Conservation (phyloP, 768 basidiomycete genomes). For the Pleurotus tuoliensis region DNA sequence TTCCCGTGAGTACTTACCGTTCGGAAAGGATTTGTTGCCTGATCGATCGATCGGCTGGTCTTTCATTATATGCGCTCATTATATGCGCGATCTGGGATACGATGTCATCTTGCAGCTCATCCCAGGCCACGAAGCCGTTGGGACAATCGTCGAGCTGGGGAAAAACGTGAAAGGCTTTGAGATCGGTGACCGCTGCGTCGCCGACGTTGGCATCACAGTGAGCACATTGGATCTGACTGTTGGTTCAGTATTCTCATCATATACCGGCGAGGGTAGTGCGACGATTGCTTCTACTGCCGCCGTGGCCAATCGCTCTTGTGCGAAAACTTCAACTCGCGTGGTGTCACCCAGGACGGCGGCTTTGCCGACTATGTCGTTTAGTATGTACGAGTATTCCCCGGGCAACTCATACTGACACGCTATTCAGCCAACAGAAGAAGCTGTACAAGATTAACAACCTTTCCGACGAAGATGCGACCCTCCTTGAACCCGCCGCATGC, state of each 20-base stretch:
- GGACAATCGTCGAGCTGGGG: slow-evolving; percentile 23
- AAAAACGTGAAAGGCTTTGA: slow-evolving; percentile 57
- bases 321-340: slow-evolving; percentile 79
- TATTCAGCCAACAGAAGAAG: slow-evolving; percentile 50
- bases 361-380: slow-evolving; percentile 89
- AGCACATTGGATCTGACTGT: slow-evolving; percentile 14
- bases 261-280: slow-evolving; percentile 48
- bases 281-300: slow-evolving; percentile 83
- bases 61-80: neutral
- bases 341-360: slow-evolving; percentile 78
- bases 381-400: slow-evolving; percentile 37
- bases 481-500: slow-evolving; percentile 87
- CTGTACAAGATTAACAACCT: slow-evolving; percentile 87
- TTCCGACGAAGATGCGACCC: slow-evolving; percentile 81
- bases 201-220: slow-evolving; percentile 55
- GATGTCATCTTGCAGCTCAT: slow-evolving; percentile 1
- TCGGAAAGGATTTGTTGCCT: slow-evolving; percentile 1
- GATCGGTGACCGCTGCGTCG: slow-evolving; percentile 63
- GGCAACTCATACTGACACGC: neutral
- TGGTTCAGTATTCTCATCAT: neutral
- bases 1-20: slow-evolving; percentile 3
- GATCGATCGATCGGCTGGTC: slow-evolving; percentile 9
- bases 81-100: neutral
- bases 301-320: slow-evolving; percentile 80
- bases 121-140: slow-evolving; percentile 9